Percentiles rank a stretch among this genome's conserved stretches.
These are phyloP conservation scores for Bimuria novae-zelandiae DNA, from an alignment of 2,329 filamentous ascomycete species.

Conservation along the genomic window DNA sequence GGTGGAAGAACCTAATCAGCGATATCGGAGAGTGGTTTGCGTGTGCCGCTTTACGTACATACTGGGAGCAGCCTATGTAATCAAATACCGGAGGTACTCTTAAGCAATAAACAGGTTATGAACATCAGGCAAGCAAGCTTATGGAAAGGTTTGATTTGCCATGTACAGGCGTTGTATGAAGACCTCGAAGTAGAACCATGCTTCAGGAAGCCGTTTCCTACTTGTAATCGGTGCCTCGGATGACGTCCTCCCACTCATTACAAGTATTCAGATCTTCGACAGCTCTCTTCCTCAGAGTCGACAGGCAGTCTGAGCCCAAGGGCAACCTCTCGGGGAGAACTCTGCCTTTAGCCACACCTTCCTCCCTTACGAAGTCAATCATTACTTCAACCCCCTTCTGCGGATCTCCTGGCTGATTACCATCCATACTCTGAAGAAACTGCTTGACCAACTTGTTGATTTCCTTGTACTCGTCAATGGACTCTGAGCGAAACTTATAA, in stretches of 20 bases:
- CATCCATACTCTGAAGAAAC: slow-evolving; percentile 7
- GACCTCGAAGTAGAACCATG: too few species aligned
- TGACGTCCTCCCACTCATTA: slow-evolving; percentile 18
- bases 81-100: too few species aligned
- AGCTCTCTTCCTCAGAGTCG: slow-evolving; percentile 11
- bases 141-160: too few species aligned
- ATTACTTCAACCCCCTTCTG: slow-evolving; percentile 18
- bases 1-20: too few species aligned
- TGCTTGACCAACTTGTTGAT: slow-evolving; percentile 27
- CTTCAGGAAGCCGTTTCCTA: too few species aligned
- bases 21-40: too few species aligned
- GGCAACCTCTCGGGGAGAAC: slow-evolving; percentile 30
- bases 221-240: slow-evolving; percentile 13
- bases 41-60: too few species aligned
- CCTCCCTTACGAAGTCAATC: slow-evolving; percentile 16
- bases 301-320: slow-evolving; percentile 31
- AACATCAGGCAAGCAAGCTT: too few species aligned
- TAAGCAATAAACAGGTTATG: too few species aligned
- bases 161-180: too few species aligned
- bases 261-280: slow-evolving; percentile 7
- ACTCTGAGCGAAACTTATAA: slow-evolving; percentile 16
- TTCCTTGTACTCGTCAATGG: slow-evolving; percentile 25
- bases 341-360: slow-evolving; percentile 23
- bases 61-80: too few species aligned
- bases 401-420: slow-evolving; percentile 23